Evolutionary conservation across 306 rosid genomes (phyloP), one percentile per base, ranked within the genome.

Genomic region (Ziziphus jujuba): DNA sequence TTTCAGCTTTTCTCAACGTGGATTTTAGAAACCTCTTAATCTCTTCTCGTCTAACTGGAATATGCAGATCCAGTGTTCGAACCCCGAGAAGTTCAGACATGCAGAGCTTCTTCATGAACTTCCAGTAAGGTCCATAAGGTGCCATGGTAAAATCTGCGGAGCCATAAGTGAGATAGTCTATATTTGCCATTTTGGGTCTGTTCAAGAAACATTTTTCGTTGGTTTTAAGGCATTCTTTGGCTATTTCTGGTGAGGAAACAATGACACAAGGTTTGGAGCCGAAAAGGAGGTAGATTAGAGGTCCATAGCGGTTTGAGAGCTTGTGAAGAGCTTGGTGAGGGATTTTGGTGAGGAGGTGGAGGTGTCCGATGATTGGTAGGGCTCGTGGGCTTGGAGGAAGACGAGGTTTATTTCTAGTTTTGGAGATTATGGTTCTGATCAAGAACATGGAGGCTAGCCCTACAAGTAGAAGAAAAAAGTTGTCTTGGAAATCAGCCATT

Each of bases 91-190:
- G 92, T 34, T 88, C 81, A 23, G 92, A 73, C 79, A 91, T 79
- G 48, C 86, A 80, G 3, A 87, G 69, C 61, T 80, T 86, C 79
- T 83, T 90, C 88, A 85, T 83, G 81, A 87, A 90, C 48, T 84
- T 81, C 97, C 97, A 90, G 38, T 72, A 85, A 14, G 84, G 87
- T 63, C 89, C 97, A 38, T 85, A 91, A 0, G 95, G 89, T 0
- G 95, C 79, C 7, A 81, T 62, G 2, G 79, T 40, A 65, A 87
- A 87, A 55, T 84, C 95, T 3, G 87, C 67, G 0, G 83, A 80
- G 5, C 89, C 89, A 51, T 87, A 89, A 8, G 84, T 71, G 7
- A 90, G 59, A 49, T 77, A 80, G 77, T 90, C 85, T 23, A 79
- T 67, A 17, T 85, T 72, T 3, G 80, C 57, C 28, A 52, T 81